Percentiles rank a stretch among this genome's conserved stretches.
These are phyloP conservation scores for Phytophthora palmivora DNA, from an alignment of 352 stramenopile species.

Conservation along the genomic window DNA sequence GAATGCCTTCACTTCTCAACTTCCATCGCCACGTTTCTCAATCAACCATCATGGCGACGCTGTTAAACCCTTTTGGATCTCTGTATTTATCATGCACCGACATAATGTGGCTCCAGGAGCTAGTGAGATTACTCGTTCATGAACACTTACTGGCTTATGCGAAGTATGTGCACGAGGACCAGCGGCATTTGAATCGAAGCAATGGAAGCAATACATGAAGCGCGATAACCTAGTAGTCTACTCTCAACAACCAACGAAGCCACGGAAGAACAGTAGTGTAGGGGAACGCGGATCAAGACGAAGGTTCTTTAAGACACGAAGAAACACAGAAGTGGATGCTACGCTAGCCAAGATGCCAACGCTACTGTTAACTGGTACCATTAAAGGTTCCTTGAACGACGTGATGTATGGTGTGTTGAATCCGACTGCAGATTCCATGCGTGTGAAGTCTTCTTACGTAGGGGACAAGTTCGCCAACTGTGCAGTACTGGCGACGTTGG, in stretches of 20 bases:
- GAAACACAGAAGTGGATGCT: slow-evolving; percentile 10
- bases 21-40: neutral
- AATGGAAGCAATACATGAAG: slow-evolving; percentile 30
- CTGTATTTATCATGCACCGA: slow-evolving; percentile 29
- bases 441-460: slow-evolving; percentile 50
- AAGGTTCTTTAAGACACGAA: slow-evolving; percentile 11
- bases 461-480: slow-evolving; percentile 50
- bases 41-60: slow-evolving; percentile 3
- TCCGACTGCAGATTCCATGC: slow-evolving; percentile 39
- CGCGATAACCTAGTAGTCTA: slow-evolving; percentile 30
- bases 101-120: slow-evolving; percentile 26
- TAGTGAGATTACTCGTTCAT: slow-evolving; percentile 28
- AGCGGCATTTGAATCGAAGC: slow-evolving; percentile 20
- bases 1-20: slow-evolving; percentile 24
- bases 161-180: slow-evolving; percentile 27
- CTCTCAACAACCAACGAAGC: slow-evolving; percentile 16
- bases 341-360: slow-evolving; percentile 30
- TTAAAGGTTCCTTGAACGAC: slow-evolving; percentile 40
- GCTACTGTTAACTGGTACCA: slow-evolving; percentile 39
- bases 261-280: slow-evolving; percentile 16
- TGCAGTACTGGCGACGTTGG: slow-evolving; percentile 42
- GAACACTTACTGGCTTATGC: slow-evolving; percentile 31
- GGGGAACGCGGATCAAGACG: slow-evolving; percentile 5
- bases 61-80: slow-evolving; percentile 30
- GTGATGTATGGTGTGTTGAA: slow-evolving; percentile 52